Conservation (phyloP, 164 flowering plant genomes). For the Pachysandra terminalis region DNA sequence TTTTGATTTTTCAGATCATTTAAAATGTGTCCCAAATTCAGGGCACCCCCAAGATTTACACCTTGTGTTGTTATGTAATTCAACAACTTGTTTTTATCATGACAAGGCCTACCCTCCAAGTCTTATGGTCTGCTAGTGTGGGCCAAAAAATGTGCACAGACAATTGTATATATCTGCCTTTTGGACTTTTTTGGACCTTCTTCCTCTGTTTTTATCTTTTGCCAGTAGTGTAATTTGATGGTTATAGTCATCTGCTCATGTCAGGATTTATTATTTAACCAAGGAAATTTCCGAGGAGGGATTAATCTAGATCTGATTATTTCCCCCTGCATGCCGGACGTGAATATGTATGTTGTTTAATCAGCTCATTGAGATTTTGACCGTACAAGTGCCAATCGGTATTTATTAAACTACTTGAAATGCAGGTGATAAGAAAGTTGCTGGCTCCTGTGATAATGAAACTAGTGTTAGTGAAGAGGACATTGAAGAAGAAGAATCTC, state of each 20-base stretch:
- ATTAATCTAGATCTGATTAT: no score
- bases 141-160: no score
- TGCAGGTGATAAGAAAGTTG: constrained; percentile 8
- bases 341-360: not conserved
- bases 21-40: not conserved
- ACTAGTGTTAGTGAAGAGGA: constrained; percentile 10
- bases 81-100: no score
- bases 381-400: not conserved
- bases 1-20: no score
- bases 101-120: not conserved
- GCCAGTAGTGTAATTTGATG: no score
- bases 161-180: no score
- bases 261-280: not conserved
- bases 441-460: constrained; percentile 6
- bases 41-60: not conserved
- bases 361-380: not conserved
- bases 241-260: no score
- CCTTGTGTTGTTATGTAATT: not conserved
- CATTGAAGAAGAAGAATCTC: constrained; percentile 26
- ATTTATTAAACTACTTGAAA: not conserved
- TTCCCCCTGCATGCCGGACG: not conserved
- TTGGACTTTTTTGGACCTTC: no score
- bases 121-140: not conserved
- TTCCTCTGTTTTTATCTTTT: no score
- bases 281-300: not conserved